phyloP scores from a whole-genome alignment of 176 grass and related monocot genomes.

The Luzula sylvatica region DNA sequence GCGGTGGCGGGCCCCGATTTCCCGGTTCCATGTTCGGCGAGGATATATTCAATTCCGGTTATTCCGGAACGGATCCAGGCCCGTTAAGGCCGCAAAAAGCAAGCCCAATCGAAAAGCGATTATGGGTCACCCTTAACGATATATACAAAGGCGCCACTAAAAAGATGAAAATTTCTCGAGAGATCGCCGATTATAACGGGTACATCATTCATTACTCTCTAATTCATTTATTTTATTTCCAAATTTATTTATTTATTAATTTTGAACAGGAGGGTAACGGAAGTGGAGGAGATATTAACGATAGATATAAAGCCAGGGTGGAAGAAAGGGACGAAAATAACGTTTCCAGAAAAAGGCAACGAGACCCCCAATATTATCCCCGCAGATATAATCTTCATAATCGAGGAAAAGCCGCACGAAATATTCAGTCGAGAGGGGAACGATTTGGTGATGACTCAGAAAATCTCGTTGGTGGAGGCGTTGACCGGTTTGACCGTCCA shows the following conservation, averaged over 20 bases:
- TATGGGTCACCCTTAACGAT: slow-evolving; percentile 63
- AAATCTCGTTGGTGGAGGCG: slow-evolving; percentile 66
- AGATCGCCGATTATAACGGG: slow-evolving; percentile 50
- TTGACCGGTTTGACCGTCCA: slow-evolving; percentile 50
- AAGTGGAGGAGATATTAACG: slow-evolving; percentile 55
- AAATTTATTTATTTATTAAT: not conserved
- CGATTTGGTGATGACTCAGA: slow-evolving; percentile 64
- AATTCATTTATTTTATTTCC: not conserved
- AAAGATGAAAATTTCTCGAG: slow-evolving; percentile 98
- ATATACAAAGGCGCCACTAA: slow-evolving; percentile 77
- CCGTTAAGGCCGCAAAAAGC: slow-evolving; percentile 42
- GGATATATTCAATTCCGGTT: slow-evolving; percentile 24
- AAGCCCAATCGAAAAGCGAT: slow-evolving; percentile 48
- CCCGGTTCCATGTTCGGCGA: slow-evolving; percentile 42
- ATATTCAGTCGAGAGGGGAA: slow-evolving; percentile 73
- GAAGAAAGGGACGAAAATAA: slow-evolving; percentile 88
- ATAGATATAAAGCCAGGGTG: slow-evolving; percentile 79
- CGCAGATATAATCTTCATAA: slow-evolving; percentile 84
- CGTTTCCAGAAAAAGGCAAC: slow-evolving; percentile 65
- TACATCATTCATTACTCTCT: slow-evolving; percentile 24
- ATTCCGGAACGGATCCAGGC: slow-evolving; percentile 20
- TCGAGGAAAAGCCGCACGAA: slow-evolving; percentile 76
- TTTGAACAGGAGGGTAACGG: slow-evolving; percentile 41
- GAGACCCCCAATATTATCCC: slow-evolving; percentile 48
- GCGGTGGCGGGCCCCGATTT: slow-evolving; percentile 45